Evolutionary conservation across 768 basidiomycete genomes (phyloP), one percentile per base, ranked within the genome.

Genomic region (Lactarius sanguifluus): DNA sequence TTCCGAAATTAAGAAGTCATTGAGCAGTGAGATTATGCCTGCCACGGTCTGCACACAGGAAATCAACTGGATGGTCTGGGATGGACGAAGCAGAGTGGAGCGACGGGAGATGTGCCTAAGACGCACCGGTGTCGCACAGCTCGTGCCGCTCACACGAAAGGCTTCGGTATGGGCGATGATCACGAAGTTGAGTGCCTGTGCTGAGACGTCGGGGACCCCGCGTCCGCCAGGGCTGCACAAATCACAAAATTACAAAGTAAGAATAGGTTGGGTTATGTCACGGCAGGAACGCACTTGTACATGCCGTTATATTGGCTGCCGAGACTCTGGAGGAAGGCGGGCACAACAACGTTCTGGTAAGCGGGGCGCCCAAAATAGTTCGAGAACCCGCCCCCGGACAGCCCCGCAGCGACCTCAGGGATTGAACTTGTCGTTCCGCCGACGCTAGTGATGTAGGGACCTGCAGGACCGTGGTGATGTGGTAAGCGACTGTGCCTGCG

Each of bases 161-260:
- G 43, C 0, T 8, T 20, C 10, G 20, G 18, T 2, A 8, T n/a
- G 1, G 7, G n/a, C 2, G 43, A n/a, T 0, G 20, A n/a, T 4
- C 8, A 45, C 3, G 4, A 3, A 45, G 3, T 10, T n/a, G 43
- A 3, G 8, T 9, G 43, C 43, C 20, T 45, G 43, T 4, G 43
- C 43, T 8, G 43, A n/a, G 43, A 45, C 10, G 43, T 45, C 43
- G 43, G 43, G 20, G 43, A 45, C 9, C 3, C 43, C 43, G 9
- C 43, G 43, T 2, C 43, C 20, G 1, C 7, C 0, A 3, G 7
- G 6, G 43, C 43, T 45, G 3, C 4, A 10, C 8, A 45, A 5
- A n/a, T 45, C 40, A 16, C 15, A 40, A 40, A 40, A 40, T 40
- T 16, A 40, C 15, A n/a, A 5, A 3, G 43, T 45, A 10, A 10